Evolutionary conservation across 495 filamentous ascomycete species (phyloP), one percentile per base, ranked within the genome.

Genomic region (Bathelium albidoporum): DNA sequence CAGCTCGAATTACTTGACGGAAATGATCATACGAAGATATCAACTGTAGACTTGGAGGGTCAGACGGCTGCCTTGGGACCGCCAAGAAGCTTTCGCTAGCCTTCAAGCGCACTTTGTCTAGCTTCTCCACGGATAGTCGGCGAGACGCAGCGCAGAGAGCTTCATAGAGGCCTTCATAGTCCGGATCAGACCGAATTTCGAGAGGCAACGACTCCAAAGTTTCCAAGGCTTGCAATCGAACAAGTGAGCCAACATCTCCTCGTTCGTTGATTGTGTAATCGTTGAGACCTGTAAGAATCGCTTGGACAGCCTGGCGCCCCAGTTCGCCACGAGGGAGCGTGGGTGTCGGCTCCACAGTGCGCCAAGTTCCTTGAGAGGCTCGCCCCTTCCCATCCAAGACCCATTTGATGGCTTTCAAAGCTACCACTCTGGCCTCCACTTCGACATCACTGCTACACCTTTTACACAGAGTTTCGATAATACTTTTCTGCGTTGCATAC

Each of bases 251-350:
- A 61, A 97, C 80, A 69, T 99, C 94, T 14, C 94, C 95, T 10
- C 90, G 81, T 44, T 88, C 81, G 68, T 89, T 91, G 11, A 88
- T 89, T 0, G 89, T 91, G 67, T 97, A 97, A 70, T 99, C 92
- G 61, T 94, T 87, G 49, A 97, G 71, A 0, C 67, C 69, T 11
- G 59, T 61, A 36, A 70, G 69, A 32, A 74, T 62, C 10, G 71
- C 74, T 20, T 41, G 43, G 0, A 62, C 52, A 28, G 74, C 71
- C 2, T 65, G 58, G 20, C 68, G 32, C 36, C 60, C 63, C 18
- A 69, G 32, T 0, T 62, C 62, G 7, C 18, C 24, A 16, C 1
- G 5, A 29, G 49, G 49, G 22, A 55, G 20, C 26, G 22, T 29
- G 29, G 22, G 49, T 29, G 49, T 55, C 24, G 5, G 49, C 24